These are phyloP conservation scores for Cutaneotrichosporon mucoides DNA, from an alignment of 1,284 basidiomycete species.

Conservation along the genomic window DNA sequence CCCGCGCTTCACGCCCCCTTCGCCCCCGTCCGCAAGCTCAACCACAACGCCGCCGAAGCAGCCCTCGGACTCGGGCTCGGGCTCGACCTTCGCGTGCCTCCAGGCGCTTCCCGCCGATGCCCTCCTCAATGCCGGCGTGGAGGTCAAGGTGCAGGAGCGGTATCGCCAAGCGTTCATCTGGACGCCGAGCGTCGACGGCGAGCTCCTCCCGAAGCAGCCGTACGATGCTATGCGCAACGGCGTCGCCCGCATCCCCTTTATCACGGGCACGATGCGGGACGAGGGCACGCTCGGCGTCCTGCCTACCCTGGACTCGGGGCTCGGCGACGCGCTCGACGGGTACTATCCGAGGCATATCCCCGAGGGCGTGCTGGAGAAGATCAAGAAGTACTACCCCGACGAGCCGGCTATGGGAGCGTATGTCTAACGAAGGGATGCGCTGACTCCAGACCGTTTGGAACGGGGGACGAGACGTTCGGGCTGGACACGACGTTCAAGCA, in stretches of 20 bases:
- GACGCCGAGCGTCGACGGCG: slow-evolving; percentile 41
- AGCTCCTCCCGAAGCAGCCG: slow-evolving; percentile 39
- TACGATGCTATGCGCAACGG: slow-evolving; percentile 31
- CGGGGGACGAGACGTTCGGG: slow-evolving; percentile 44
- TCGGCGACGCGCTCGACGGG: no score
- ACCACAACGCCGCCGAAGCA: background rate
- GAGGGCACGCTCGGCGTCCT: slow-evolving; percentile 29
- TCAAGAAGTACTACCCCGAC: slow-evolving; percentile 4
- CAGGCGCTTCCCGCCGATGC: background rate
- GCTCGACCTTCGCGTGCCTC: slow-evolving; percentile 4
- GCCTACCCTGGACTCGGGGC: background rate
- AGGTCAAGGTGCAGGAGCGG: background rate
- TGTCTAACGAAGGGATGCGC: background rate
- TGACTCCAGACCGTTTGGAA: slow-evolving; percentile 28
- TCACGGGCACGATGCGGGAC: slow-evolving; percentile 43
- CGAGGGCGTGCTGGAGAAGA: no score
- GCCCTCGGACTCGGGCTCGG: background rate
- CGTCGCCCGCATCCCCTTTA: slow-evolving; percentile 43
- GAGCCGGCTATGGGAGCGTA: slow-evolving; percentile 18
- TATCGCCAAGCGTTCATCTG: background rate
- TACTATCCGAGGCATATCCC: no score
- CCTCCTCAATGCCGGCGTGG: background rate
- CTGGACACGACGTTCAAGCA: slow-evolving; percentile 27
- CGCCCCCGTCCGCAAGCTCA: background rate
- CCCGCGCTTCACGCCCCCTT: no score